Evolutionary conservation across 1,284 basidiomycete species (phyloP).

Genomic region (Naganishia liquefaciens): DNA sequence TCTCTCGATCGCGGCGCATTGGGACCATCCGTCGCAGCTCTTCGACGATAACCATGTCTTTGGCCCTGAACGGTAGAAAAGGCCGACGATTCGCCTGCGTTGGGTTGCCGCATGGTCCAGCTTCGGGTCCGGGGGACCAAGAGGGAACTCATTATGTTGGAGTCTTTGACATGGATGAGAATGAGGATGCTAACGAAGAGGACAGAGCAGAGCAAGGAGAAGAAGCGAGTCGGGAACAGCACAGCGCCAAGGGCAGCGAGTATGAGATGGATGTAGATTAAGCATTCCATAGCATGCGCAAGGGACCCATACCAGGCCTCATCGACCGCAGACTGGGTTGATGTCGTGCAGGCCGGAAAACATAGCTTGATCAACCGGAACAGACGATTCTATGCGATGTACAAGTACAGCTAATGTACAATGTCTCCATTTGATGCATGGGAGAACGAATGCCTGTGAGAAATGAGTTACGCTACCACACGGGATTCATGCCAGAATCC

Average conservation of each 20-base stretch:
- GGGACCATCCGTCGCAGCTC: neutral
- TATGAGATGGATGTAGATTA: constrained; percentile 19
- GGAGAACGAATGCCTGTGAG: neutral
- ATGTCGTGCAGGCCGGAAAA: neutral
- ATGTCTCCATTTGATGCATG: neutral
- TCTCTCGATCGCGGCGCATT: constrained; percentile 18
- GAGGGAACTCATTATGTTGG: constrained; percentile 6
- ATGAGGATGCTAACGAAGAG: constrained; percentile 8
- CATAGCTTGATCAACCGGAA: neutral
- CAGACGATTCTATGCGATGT: neutral
- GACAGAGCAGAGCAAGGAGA: neutral
- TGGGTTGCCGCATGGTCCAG: neutral
- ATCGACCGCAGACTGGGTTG: no score
- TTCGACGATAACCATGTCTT: neutral
- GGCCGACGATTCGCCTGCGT: constrained; percentile 29
- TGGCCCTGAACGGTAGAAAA: constrained; percentile 25
- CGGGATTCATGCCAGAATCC: constrained; percentile 40
- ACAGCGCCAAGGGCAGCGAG: neutral
- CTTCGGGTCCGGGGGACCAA: neutral
- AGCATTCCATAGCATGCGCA: neutral
- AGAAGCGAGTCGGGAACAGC: neutral
- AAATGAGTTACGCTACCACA: neutral
- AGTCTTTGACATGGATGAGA: constrained; percentile 21
- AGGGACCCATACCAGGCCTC: no score
- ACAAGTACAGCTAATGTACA: constrained; percentile 10